phyloP scores from a whole-genome alignment of 495 filamentous ascomycete species.

The Penicillium canescens region DNA sequence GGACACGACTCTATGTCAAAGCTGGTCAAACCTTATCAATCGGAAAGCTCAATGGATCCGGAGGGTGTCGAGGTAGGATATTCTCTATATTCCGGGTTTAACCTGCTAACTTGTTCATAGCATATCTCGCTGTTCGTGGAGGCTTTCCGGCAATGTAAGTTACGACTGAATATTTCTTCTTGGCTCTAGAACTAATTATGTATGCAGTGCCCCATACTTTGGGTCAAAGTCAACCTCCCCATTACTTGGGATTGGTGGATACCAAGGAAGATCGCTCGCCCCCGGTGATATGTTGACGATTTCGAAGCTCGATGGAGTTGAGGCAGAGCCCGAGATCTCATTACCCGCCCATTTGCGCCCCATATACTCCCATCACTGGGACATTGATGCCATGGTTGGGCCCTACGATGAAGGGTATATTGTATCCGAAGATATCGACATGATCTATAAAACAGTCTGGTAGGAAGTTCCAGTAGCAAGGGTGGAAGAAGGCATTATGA shows the following conservation, averaged over 20 bases:
- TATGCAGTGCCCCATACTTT: constrained; percentile 46
- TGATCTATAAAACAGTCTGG: constrained; percentile 53
- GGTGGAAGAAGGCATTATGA: background rate
- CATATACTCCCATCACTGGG: constrained; percentile 44
- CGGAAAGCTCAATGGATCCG: constrained; percentile 49
- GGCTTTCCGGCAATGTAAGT: constrained; percentile 50
- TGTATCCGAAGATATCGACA: constrained; percentile 49
- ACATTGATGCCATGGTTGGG: constrained; percentile 55
- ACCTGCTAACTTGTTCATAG: constrained; percentile 22
- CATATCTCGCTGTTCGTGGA: constrained; percentile 59
- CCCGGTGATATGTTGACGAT: constrained; percentile 52
- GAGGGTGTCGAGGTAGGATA: constrained; percentile 30
- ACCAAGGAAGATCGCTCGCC: constrained; percentile 55
- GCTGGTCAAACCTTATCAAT: constrained; percentile 56
- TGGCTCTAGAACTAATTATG: background rate
- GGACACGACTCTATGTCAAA: constrained; percentile 50
- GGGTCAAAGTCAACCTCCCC: constrained; percentile 60
- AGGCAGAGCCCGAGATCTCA: constrained; percentile 11
- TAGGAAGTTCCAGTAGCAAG: background rate
- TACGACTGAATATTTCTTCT: background rate
- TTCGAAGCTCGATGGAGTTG: constrained; percentile 26
- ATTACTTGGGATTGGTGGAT: constrained; percentile 57
- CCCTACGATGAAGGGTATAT: constrained; percentile 60
- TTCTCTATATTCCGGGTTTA: background rate
- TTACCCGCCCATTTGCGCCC: constrained; percentile 44